These are phyloP conservation scores for Aspergillus fijiensis DNA, from an alignment of 2,329 filamentous ascomycete species.

Conservation along the genomic window DNA sequence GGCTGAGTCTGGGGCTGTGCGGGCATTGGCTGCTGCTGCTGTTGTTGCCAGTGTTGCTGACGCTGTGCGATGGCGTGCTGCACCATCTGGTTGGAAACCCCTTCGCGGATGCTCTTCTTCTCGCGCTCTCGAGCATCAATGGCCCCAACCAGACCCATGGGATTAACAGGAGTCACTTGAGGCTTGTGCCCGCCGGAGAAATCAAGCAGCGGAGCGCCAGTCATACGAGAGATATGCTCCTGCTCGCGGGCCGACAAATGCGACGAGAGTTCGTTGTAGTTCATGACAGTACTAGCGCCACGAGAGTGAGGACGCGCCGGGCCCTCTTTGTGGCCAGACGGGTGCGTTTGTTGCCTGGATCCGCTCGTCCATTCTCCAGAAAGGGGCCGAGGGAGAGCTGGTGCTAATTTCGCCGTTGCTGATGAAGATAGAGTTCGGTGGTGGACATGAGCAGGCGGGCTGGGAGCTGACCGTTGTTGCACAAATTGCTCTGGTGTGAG, in stretches of 20 bases:
- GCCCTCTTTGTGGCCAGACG: constrained; percentile 25
- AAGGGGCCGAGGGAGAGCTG: constrained; percentile 29
- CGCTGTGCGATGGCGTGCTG: constrained; percentile 71
- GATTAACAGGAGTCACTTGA: constrained; percentile 49
- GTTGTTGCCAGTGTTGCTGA: constrained; percentile 55
- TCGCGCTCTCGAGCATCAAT: constrained; percentile 80
- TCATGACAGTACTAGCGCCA: constrained; percentile 54
- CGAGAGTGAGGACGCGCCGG: constrained; percentile 52
- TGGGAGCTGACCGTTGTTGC: constrained; percentile 66
- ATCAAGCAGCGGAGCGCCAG: constrained; percentile 72
- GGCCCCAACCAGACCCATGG: constrained; percentile 69
- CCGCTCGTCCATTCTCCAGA: constrained; percentile 43
- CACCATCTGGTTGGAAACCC: constrained; percentile 67
- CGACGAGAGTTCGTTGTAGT: constrained; percentile 52
- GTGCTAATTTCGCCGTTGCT: constrained; percentile 29
- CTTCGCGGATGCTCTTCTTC: constrained; percentile 67
- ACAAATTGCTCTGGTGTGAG: constrained; percentile 82
- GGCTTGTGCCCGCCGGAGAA: constrained; percentile 58
- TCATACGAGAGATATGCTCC: constrained; percentile 81
- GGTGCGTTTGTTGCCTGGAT: constrained; percentile 35
- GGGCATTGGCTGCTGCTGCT: constrained; percentile 42
- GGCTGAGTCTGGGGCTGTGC: constrained; percentile 16
- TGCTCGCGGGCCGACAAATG: constrained; percentile 83
- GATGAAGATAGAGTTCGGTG: constrained; percentile 58
- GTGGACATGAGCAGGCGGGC: constrained; percentile 59